Evolutionary conservation across 768 basidiomycete species (phyloP), one percentile per base, ranked within the genome.

Genomic region (Termitomyces eurrhizus): DNA sequence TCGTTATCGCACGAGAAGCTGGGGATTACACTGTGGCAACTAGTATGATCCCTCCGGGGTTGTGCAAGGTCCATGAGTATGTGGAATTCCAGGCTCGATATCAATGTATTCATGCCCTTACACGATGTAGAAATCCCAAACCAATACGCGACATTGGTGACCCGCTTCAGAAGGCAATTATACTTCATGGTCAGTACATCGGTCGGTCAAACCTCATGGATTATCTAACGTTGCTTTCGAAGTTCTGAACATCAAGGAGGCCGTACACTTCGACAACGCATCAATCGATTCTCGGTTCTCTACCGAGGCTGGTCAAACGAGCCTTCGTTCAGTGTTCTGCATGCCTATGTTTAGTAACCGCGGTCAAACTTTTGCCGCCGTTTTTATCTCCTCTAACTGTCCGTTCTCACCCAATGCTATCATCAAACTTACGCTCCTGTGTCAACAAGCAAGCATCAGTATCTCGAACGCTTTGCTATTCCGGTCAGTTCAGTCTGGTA

Each of bases 381-480:
- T 88, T 39, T 90, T 87, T 65, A 74, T 88, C 39, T 83, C 85
- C 7, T 86, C 87, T 2, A 84, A 80, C 74, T 83, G 85, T 64
- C 75, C 86, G 0, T 89, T 89, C 68, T 81, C 85, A 0, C 79
- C 78, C 58, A 84, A 83, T 64, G 83, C 79, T 0, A 76, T 87
- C 18, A 86, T 82, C 1, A 81, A 87, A 59, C 69, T 89, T 56
- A 87, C 83, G 1, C 75, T 88, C 4, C 77, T 89, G 9, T 86
- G 84, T 66, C 87, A 88, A 67, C 88, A 90, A 79, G 87, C 88
- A 2, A 87, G 85, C 61, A 88, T 90, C 59, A 87, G 88, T 49
- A 86, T 91, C 42, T 79, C 87, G 3, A 91, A 90, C 68, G 87
- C 88, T 0, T 73, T 89, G n/a, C 73, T 90, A 52, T 90, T 90